Evolutionary conservation across 2,329 filamentous ascomycete species (phyloP).

Genomic region (Aspergillus sp.): DNA sequence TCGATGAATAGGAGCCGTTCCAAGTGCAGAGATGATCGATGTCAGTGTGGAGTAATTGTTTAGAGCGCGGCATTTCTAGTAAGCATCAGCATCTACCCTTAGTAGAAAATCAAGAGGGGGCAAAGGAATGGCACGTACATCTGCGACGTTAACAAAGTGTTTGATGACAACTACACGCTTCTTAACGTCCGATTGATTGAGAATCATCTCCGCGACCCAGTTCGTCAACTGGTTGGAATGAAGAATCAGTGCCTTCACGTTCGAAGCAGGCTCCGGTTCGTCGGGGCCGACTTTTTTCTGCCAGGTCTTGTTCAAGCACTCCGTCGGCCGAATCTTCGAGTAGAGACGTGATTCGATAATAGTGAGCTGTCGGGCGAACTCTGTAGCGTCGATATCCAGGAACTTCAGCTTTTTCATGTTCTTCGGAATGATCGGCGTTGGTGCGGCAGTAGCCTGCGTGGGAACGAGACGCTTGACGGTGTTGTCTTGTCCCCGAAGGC

Average conservation of each 20-base stretch:
- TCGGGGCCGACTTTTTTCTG: constrained; percentile 83
- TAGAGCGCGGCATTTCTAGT: constrained; percentile 82
- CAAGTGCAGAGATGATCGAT: constrained; percentile 93
- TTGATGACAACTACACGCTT: constrained; percentile 97
- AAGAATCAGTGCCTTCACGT: constrained; percentile 93
- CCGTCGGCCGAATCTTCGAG: constrained; percentile 91
- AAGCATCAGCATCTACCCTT: constrained; percentile 15
- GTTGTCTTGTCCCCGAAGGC: constrained; percentile 83
- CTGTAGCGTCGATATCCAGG: constrained; percentile 89
- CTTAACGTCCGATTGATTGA: constrained; percentile 91
- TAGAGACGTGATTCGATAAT: constrained; percentile 96
- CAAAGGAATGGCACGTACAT: constrained; percentile 58
- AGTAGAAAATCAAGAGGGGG: constrained; percentile 2
- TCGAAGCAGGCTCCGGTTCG: constrained; percentile 77
- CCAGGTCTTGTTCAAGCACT: constrained; percentile 98
- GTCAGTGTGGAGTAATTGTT: constrained; percentile 99
- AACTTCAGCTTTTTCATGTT: constrained; percentile 99
- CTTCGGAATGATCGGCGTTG: constrained; percentile 89
- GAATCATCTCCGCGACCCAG: constrained; percentile 99
- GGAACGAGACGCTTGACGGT: constrained; percentile 83
- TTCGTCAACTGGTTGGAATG: constrained; percentile 99
- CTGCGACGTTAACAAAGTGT: constrained; percentile 93
- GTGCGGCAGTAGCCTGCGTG: constrained; percentile 79
- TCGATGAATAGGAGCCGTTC: constrained; percentile 91
- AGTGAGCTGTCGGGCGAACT: constrained; percentile 96